Evolutionary conservation across 441 rosid species (phyloP).

Genomic region (Euphorbia schlechtendalii): DNA sequence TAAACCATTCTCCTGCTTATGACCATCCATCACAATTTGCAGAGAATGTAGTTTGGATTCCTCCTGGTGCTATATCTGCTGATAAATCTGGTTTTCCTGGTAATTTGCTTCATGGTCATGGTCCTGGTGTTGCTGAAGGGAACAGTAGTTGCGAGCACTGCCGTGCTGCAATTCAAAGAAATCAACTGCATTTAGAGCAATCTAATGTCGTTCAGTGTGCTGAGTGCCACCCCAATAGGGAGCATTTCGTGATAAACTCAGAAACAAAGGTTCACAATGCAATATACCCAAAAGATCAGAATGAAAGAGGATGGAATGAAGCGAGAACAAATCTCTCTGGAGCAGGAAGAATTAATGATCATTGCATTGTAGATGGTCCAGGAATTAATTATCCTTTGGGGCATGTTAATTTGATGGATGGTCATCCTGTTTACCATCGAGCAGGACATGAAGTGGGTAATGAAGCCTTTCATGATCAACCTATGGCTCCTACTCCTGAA

Average conservation of each 20-base stretch:
- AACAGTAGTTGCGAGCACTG: conserved; percentile 58
- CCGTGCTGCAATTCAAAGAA: conserved; percentile 48
- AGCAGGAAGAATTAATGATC: conserved; percentile 67
- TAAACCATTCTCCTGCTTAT: conserved; percentile 42
- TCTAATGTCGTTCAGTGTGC: conserved; percentile 40
- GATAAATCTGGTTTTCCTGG: conserved; percentile 81
- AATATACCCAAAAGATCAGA: conserved; percentile 45
- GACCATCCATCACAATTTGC: conserved; percentile 57
- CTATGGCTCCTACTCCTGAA: conserved; percentile 41
- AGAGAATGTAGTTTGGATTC: conserved; percentile 74
- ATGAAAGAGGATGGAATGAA: conserved; percentile 82
- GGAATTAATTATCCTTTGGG: conserved; percentile 55
- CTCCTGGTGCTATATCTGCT: conserved; percentile 51
- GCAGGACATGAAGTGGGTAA: conserved; percentile 53
- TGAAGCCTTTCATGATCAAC: conserved; percentile 62
- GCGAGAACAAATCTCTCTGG: conserved; percentile 49
- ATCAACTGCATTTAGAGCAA: conserved; percentile 64
- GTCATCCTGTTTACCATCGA: conserved; percentile 48
- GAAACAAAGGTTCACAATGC: conserved; percentile 52
- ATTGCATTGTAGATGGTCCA: conserved; percentile 51
- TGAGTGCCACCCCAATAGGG: conserved; percentile 56
- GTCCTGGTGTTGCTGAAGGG: conserved; percentile 56
- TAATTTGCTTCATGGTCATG: conserved; percentile 56
- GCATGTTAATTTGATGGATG: conserved; percentile 45
- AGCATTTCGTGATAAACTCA: conserved; percentile 46